Evolutionary conservation across 129 eudicot genomes (phyloP).

Genomic region (Centaurea solstitialis): DNA sequence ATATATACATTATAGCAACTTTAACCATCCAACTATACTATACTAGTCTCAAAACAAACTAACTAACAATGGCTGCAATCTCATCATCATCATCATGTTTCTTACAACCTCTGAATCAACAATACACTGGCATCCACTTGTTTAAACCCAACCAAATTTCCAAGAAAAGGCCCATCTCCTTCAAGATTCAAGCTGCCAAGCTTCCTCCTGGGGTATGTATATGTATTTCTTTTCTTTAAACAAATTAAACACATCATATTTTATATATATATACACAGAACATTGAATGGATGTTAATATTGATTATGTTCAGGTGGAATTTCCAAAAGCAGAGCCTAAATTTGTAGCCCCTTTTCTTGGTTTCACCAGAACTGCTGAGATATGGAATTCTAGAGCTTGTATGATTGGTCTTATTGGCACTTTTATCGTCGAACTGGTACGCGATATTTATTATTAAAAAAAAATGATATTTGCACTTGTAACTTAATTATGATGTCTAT

Average conservation of each 20-base stretch:
- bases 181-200: slow-evolving; percentile 81
- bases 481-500: neutral
- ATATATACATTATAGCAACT: neutral
- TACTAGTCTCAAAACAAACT: neutral
- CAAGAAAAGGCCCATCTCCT: slow-evolving; percentile 17
- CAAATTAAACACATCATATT: neutral
- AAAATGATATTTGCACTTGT: neutral
- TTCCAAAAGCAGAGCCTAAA: slow-evolving; percentile 76
- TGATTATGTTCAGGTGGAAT: slow-evolving; percentile 54
- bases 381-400: slow-evolving; percentile 97
- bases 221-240: neutral
- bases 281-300: neutral
- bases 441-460: neutral
- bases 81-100: slow-evolving; percentile 40
- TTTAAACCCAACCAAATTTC: slow-evolving; percentile 27
- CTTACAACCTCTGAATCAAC: slow-evolving; percentile 23
- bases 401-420: slow-evolving; percentile 95
- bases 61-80: slow-evolving; percentile 34
- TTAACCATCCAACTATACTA: neutral
- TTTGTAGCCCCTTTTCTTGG: slow-evolving; percentile 77
- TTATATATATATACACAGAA: neutral
- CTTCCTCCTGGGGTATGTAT: slow-evolving; percentile 77
- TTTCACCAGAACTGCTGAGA: slow-evolving; percentile 84
- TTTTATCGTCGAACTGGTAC: slow-evolving; percentile 82
- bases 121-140: slow-evolving; percentile 2